Percentiles rank a stretch among this genome's conserved stretches.
Evolutionary conservation across 2,329 filamentous ascomycete species (phyloP).

Genomic region (Hirsutella minnesotensis): DNA sequence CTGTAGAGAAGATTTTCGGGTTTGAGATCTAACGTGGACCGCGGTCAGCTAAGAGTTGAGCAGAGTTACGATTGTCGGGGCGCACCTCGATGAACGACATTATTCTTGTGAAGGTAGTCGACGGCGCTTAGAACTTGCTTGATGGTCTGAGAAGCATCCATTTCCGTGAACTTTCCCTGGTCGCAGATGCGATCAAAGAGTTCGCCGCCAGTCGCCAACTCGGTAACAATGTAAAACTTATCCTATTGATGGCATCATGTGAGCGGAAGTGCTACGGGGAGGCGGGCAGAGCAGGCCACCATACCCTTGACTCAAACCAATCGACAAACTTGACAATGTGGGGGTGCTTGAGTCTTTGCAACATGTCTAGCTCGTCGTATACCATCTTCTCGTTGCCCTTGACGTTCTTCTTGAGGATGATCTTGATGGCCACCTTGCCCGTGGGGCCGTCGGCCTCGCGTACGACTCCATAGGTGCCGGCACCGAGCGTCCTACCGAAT

Average conservation of each 20-base stretch:
- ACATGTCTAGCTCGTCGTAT: conserved; percentile 89
- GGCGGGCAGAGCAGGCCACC: conserved; percentile 13
- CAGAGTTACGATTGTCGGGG: background rate
- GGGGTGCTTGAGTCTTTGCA: conserved; percentile 81
- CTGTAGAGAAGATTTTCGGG: conserved; percentile 96
- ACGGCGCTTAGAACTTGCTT: conserved; percentile 88
- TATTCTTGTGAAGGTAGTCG: conserved; percentile 85
- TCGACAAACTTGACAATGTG: conserved; percentile 97
- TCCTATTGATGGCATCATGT: conserved; percentile 43
- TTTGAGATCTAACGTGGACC: conserved; percentile 62
- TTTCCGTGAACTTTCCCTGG: conserved; percentile 95
- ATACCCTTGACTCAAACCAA: conserved; percentile 95
- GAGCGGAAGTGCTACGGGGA: background rate
- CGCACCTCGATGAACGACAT: conserved; percentile 88
- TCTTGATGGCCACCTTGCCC: conserved; percentile 91
- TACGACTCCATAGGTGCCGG: conserved; percentile 96
- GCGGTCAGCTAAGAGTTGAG: conserved; percentile 1
- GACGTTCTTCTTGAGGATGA: conserved; percentile 98
- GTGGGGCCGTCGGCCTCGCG: conserved; percentile 78
- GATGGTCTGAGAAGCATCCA: conserved; percentile 92
- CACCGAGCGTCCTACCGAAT: conserved; percentile 87
- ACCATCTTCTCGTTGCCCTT: conserved; percentile 98
- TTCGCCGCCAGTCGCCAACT: conserved; percentile 90
- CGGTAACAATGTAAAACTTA: conserved; percentile 98
- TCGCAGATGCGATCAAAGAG: conserved; percentile 97